Base-by-base conservation (phyloP, 2,329 filamentous ascomycete genomes). In the Tympanopsis confertula region DNA sequence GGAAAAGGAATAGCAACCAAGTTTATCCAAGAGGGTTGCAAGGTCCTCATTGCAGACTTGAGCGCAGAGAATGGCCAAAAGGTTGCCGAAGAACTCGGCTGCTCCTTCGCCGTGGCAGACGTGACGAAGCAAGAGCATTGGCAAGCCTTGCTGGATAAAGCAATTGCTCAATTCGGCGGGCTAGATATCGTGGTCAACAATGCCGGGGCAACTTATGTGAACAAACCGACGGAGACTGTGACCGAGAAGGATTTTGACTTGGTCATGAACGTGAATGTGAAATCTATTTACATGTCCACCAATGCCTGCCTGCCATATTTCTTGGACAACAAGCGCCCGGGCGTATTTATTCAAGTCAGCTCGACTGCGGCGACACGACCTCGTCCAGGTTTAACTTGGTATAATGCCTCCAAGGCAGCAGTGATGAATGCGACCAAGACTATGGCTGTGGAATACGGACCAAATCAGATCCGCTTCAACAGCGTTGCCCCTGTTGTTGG, bases 381-480 rank as follows among this genome's bases (percentile, higher is more conserved):
- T 0, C 62, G 78, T 18, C 73, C 74, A 0, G 71, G 75, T 0
- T 49, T 83, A 35, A 76, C 78, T 2, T 83, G 78, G 78, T 83
- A 83, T 49, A 82, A 82, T 49, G 74, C 78, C 1, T 74, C 69
- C 32, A 84, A 84, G 52, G 77, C 71, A 0, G 78, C 78, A 1
- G 70, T 80, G 10, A 69, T 69, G 46, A 80, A 70, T 36, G 74
- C 72, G 28, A 66, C 63, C 1, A 70, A 70, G 54, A 51, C 57
- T 2, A 55, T 88, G 45, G 83, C 82, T 1, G 76, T 81, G 1
- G 82, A 87, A 54, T 87, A 82, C 47, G 83, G 77, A 0, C 69
- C 74, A 0, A 70, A 82, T 39, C 69, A 83, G 45, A 84, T 88
- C 44, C 71, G 82, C 0, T 78, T 87, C 48, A 86, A 86, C 44